Evolutionary conservation across 2,329 filamentous ascomycete genomes (phyloP), one percentile per base, ranked within the genome.

Genomic region (Pseudogymnoascus sp.): DNA sequence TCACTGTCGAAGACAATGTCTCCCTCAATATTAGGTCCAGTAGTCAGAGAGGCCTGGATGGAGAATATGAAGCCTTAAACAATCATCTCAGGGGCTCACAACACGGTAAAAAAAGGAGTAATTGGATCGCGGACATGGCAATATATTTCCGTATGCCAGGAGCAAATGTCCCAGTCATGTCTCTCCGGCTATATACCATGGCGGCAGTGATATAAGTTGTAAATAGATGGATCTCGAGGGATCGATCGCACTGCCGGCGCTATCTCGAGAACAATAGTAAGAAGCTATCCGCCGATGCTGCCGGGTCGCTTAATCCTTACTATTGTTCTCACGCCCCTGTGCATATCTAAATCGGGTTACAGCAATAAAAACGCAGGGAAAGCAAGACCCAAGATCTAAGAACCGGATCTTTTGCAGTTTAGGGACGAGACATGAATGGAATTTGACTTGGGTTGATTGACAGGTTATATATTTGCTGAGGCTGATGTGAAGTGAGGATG

Each of bases 241-340:
- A 33, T 56, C 46, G 46, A 56, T 56, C 46, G 46, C n/a, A 56
- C 13, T 56, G 46, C 46, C 46, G 46, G 46, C 46, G 46, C 46
- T 56, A 53, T 53, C 46, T 53, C 46, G 11, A 53, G 46, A 53
- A 53, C 46, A 53, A 53, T 53, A 53, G 46, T 53, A 53, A 53
- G 46, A 53, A 53, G 46, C 26, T 53, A 33, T 33, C 26, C 29
- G 46, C 9, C 26, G 46, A 33, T 33, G 46, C 7, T 7, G 46
- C 26, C n/a, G 29, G 11, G 26, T 56, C 46, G 46, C 46, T 56
- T 56, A 56, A 56, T 56, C 26, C 46, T 53, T 56, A 56, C 46
- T 33, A 56, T 56, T 56, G 46, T 56, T 56, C 46, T 56, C 26
- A 1, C 46, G 46, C 46, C 46, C 46, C 46, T 56, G 46, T 56